phyloP scores from a whole-genome alignment of 2,329 filamentous ascomycete genomes.

The Penicillium brevicompactum region DNA sequence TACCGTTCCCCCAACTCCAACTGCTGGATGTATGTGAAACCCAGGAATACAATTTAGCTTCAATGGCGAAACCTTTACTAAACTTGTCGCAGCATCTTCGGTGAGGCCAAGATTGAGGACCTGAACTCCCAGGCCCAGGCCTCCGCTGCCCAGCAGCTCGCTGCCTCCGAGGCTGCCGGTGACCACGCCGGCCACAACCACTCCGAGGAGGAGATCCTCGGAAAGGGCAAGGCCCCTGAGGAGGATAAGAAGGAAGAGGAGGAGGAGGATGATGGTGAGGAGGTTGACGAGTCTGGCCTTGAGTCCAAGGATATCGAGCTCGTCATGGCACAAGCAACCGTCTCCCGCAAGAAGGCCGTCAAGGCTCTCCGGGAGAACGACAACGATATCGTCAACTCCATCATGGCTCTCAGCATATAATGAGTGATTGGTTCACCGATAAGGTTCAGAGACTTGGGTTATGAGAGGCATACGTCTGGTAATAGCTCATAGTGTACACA shows the following conservation, averaged over 20 bases:
- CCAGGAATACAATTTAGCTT: neutral
- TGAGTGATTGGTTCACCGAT: conserved; percentile 16
- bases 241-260: conserved; percentile 72
- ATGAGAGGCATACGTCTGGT: conserved; percentile 29
- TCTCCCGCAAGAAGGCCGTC: conserved; percentile 97
- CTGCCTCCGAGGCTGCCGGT: conserved; percentile 67
- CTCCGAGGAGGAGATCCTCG: conserved; percentile 35
- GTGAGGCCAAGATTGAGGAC: conserved; percentile 99
- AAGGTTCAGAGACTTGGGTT: conserved; percentile 34
- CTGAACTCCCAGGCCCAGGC: conserved; percentile 98
- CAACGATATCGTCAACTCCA: conserved; percentile 99
- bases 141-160: conserved; percentile 92
- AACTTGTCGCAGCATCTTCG: conserved; percentile 75
- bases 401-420: conserved; percentile 93
- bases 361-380: conserved; percentile 97
- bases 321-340: conserved; percentile 96
- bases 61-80: conserved; percentile 17
- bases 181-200: conserved; percentile 65
- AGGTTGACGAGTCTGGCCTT: conserved; percentile 90
- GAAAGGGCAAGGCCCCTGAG: conserved; percentile 70
- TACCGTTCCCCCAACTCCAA: conserved; percentile 99
- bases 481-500: conserved; percentile 39
- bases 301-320: conserved; percentile 99
- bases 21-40: conserved; percentile 88
- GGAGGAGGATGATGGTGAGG: conserved; percentile 90